Conservation (phyloP, 176 grass and related monocot genomes). For the Phragmites australis region DNA sequence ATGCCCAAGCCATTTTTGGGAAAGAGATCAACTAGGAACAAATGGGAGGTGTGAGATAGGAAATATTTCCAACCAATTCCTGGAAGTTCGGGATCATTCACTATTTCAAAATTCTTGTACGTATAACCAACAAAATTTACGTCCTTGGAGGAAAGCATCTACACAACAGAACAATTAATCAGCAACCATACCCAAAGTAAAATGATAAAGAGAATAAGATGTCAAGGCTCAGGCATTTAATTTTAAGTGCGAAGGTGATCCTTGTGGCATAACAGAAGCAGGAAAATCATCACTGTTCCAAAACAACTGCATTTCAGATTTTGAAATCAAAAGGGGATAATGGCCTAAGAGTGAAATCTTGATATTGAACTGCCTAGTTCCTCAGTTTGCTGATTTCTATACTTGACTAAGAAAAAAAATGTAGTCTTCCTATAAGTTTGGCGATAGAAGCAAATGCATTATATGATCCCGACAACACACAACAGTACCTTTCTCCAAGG, state of each 20-base stretch:
- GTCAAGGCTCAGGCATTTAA: not conserved
- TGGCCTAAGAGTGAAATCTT: not conserved
- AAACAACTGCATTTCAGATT: not conserved
- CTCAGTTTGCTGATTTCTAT: not conserved
- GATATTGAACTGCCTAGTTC: not conserved
- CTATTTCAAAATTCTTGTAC: slow-evolving; percentile 62
- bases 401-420: not conserved
- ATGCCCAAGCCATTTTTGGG: not conserved
- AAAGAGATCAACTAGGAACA: slow-evolving; percentile 11
- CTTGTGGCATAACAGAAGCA: not conserved
- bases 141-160: slow-evolving; percentile 65
- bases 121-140: slow-evolving; percentile 56
- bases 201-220: slow-evolving; percentile 17
- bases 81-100: slow-evolving; percentile 51
- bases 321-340: not conserved
- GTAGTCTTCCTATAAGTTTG: not conserved
- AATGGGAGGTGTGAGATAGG: not conserved
- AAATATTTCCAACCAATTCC: slow-evolving; percentile 49
- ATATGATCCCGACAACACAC: not conserved
- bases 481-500: slow-evolving; percentile 84
- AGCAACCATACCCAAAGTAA: slow-evolving; percentile 8
- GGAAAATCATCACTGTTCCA: not conserved
- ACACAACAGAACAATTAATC: slow-evolving; percentile 24
- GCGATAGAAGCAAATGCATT: slow-evolving; percentile 29
- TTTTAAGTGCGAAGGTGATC: not conserved